These are phyloP conservation scores for Sutorius australiensis DNA, from an alignment of 768 basidiomycete species.

Conservation along the genomic window DNA sequence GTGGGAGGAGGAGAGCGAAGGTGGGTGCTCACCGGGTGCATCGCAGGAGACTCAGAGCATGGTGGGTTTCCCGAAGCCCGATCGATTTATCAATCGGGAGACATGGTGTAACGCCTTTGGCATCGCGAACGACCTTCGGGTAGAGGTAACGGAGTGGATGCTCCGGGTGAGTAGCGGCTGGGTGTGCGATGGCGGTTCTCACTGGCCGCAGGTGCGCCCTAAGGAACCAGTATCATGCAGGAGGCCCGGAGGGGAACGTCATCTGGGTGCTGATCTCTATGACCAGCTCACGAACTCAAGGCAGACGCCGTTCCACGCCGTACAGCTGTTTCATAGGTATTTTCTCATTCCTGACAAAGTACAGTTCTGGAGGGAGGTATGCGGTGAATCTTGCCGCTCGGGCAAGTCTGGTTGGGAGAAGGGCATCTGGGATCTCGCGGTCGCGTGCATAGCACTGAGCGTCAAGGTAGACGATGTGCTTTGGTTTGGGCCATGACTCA, in stretches of 20 bases:
- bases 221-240: neutral
- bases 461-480: constrained; percentile 47
- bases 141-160: constrained; percentile 42
- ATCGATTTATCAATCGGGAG: neutral
- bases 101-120: constrained; percentile 23
- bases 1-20: constrained; percentile 21
- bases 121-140: constrained; percentile 35
- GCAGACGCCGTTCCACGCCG: constrained; percentile 65
- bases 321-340: constrained; percentile 56
- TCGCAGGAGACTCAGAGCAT: constrained; percentile 18
- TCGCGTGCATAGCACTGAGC: constrained; percentile 57
- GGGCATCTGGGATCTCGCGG: constrained; percentile 54
- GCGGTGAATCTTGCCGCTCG: neutral
- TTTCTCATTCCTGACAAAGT: constrained; percentile 37
- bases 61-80: neutral
- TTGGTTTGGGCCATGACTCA: neutral
- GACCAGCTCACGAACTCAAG: constrained; percentile 53
- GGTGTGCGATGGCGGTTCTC: neutral
- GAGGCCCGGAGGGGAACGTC: neutral
- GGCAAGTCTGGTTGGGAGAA: constrained; percentile 19
- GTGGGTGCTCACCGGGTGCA: constrained; percentile 9
- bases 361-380: constrained; percentile 7
- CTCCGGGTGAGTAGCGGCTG: constrained; percentile 35
- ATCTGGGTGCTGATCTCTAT: constrained; percentile 28
- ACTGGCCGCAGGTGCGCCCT: constrained; percentile 8